Percentiles rank a stretch among this genome's conserved stretches.
These are phyloP conservation scores for Geranium incanum DNA, from an alignment of 441 rosid genomes.

Conservation along the genomic window DNA sequence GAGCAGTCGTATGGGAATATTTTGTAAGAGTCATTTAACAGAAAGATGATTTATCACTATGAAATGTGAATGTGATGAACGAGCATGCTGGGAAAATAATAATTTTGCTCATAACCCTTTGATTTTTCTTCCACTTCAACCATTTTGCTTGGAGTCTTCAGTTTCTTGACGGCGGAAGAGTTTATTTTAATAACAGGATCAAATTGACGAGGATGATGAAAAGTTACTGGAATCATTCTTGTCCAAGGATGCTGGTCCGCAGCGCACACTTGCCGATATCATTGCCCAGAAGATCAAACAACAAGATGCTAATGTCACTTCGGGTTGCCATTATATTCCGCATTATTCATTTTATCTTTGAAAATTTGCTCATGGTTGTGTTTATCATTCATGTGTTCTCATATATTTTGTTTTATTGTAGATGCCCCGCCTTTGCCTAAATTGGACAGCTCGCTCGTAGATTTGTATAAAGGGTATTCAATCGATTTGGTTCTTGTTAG, in stretches of 20 bases:
- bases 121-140: neutral
- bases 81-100: neutral
- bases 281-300: slow-evolving; percentile 61
- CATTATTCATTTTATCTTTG: neutral
- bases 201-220: slow-evolving; percentile 72
- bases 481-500: neutral
- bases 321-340: slow-evolving; percentile 35
- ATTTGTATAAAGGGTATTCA: slow-evolving; percentile 66
- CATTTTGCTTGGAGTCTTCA: neutral
- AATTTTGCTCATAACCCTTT: neutral
- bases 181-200: slow-evolving; percentile 36
- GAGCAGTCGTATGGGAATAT: neutral
- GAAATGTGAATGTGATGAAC: neutral
- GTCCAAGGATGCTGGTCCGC: slow-evolving; percentile 54
- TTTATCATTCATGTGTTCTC: slow-evolving; percentile 10
- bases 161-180: neutral
- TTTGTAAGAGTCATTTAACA: neutral
- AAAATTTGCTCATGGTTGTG: neutral
- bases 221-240: slow-evolving; percentile 69
- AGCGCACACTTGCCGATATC: slow-evolving; percentile 66
- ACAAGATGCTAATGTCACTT: slow-evolving; percentile 41
- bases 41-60: neutral
- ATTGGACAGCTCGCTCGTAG: slow-evolving; percentile 49
- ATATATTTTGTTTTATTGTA: slow-evolving; percentile 29
- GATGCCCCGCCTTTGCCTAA: slow-evolving; percentile 59